Evolutionary conservation across 1,284 basidiomycete species (phyloP).

Genomic region (Cerrena zonata): DNA sequence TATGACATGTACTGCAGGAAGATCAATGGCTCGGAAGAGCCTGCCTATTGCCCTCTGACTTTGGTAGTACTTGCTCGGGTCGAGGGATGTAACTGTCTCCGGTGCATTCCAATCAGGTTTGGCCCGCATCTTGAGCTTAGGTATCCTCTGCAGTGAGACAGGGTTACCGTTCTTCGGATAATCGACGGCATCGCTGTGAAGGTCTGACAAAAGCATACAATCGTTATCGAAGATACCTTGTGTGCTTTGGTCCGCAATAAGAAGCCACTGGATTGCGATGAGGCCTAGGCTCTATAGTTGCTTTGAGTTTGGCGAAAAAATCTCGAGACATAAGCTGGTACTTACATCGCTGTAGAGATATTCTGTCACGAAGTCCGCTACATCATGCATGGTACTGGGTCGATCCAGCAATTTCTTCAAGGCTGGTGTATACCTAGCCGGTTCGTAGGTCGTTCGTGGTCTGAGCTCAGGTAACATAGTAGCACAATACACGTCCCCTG

Average conservation of each 20-base stretch:
- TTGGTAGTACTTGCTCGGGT: conserved; percentile 36
- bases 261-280: conserved; percentile 56
- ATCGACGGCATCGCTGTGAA: conserved; percentile 70
- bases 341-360: conserved; percentile 63
- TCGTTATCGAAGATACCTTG: conserved; percentile 50
- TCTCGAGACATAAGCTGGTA: conserved; percentile 9
- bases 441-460: conserved; percentile 23
- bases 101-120: conserved; percentile 65
- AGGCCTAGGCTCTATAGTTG: conserved; percentile 47
- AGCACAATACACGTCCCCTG: conserved; percentile 49
- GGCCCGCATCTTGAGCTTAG: conserved; percentile 31
- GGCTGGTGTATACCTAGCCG: conserved; percentile 52
- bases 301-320: not conserved
- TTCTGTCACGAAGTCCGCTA: conserved; percentile 69
- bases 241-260: conserved; percentile 61
- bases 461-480: conserved; percentile 27
- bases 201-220: conserved; percentile 56
- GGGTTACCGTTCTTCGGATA: conserved; percentile 59
- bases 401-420: conserved; percentile 43
- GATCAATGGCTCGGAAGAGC: conserved; percentile 51
- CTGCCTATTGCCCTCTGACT: conserved; percentile 50
- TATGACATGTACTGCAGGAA: conserved; percentile 35
- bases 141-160: conserved; percentile 44
- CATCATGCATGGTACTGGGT: conserved; percentile 60
- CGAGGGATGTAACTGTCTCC: conserved; percentile 39